phyloP scores from a whole-genome alignment of 2,329 filamentous ascomycete species.

The Phaeosphaeria sp. region DNA sequence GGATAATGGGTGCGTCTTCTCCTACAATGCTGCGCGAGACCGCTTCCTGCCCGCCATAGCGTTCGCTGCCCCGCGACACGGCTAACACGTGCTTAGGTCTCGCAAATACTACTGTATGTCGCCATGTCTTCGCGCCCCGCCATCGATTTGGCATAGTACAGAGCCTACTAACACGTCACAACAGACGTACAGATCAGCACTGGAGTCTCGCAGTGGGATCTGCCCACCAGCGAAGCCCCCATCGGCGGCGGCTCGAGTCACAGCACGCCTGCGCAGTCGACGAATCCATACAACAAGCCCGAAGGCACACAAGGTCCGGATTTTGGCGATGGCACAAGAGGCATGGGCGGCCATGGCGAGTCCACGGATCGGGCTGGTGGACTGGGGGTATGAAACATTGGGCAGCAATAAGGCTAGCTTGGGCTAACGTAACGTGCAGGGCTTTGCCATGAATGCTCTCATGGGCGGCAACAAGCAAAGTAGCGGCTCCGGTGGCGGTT shows the following conservation, averaged over 20 bases:
- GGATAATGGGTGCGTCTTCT: constrained; percentile 44
- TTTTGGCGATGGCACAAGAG: constrained; percentile 55
- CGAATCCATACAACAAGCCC: constrained; percentile 68
- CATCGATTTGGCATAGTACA: neutral
- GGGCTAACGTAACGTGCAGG: constrained; percentile 52
- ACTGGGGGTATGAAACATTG: constrained; percentile 63
- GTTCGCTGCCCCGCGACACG: constrained; percentile 22
- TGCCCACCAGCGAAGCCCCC: constrained; percentile 69
- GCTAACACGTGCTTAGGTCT: constrained; percentile 39
- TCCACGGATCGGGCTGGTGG: constrained; percentile 60
- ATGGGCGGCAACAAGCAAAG: constrained; percentile 46
- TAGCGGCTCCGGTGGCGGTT: constrained; percentile 41
- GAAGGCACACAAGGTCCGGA: constrained; percentile 46
- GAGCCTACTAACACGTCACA: constrained; percentile 3
- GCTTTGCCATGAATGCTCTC: constrained; percentile 67
- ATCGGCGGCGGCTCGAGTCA: constrained; percentile 65
- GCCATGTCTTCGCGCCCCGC: neutral
- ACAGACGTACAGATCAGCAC: constrained; percentile 72
- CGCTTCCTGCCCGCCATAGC: constrained; percentile 19
- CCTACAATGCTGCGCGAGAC: neutral
- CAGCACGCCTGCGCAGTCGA: constrained; percentile 50
- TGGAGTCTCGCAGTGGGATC: constrained; percentile 76
- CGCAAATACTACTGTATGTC: constrained; percentile 50
- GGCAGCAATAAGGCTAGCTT: constrained; percentile 6
- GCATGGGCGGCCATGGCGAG: constrained; percentile 33